Evolutionary conservation across 805 yeast species (phyloP).

Genomic region (Suhomyces prunicola): DNA sequence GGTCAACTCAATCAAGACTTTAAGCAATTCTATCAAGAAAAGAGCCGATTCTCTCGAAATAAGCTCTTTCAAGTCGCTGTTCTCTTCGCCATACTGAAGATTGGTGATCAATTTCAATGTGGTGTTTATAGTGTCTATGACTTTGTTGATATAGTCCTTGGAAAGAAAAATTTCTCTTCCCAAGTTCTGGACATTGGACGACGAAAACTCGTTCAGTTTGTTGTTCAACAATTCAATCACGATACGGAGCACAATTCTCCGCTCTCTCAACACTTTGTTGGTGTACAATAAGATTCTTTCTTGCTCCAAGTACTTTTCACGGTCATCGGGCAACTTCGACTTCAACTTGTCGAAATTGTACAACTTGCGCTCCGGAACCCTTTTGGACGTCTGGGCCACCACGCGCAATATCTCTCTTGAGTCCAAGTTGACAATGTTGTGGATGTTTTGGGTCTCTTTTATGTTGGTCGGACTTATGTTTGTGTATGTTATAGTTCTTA

Average conservation of each 20-base stretch:
- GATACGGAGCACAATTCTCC: constrained; percentile 46
- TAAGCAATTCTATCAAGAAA: constrained; percentile 33
- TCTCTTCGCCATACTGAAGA: constrained; percentile 10
- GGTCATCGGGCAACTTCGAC: constrained; percentile 35
- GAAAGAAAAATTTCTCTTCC: constrained; percentile 40
- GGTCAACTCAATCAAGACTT: constrained; percentile 38
- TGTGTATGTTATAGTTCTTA: constrained; percentile 41
- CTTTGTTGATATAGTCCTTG: constrained; percentile 19
- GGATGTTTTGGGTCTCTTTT: constrained; percentile 39
- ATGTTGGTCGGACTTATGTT: constrained; percentile 31
- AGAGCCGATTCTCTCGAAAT: constrained; percentile 28
- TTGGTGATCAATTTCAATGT: constrained; percentile 6
- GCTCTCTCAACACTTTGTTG: constrained; percentile 46
- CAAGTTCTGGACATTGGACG: constrained; percentile 32
- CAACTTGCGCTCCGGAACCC: constrained; percentile 33
- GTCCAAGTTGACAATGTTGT: constrained; percentile 38
- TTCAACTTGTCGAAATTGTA: constrained; percentile 22
- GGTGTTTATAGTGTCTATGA: constrained; percentile 13
- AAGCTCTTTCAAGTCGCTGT: constrained; percentile 18
- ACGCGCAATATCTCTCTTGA: constrained; percentile 48
- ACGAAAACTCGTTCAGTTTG: constrained; percentile 13
- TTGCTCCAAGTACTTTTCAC: constrained; percentile 25
- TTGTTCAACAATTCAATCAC: constrained; percentile 28
- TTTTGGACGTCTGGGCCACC: constrained; percentile 36
- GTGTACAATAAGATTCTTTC: constrained; percentile 35